phyloP scores from a whole-genome alignment of 2,329 filamentous ascomycete species.

The Tothia fuscella region DNA sequence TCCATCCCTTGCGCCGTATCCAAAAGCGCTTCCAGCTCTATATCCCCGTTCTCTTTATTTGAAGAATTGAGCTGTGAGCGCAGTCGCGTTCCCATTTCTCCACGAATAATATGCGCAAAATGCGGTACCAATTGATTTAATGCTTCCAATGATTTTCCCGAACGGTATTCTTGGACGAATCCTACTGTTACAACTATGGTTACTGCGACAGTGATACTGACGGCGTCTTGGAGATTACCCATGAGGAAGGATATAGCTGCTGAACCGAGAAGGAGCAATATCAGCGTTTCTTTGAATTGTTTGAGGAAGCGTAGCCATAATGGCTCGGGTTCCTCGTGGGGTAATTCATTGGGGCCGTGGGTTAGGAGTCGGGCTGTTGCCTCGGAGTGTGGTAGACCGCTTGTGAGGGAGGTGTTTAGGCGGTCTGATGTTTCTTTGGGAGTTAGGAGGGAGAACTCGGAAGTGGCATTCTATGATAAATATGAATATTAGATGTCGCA shows the following conservation, averaged over 20 bases:
- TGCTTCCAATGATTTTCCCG: slow-evolving; percentile 93
- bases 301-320: slow-evolving; percentile 91
- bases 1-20: slow-evolving; percentile 49
- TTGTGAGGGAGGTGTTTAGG: slow-evolving; percentile 68
- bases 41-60: slow-evolving; percentile 14
- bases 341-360: slow-evolving; percentile 86
- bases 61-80: slow-evolving; percentile 15
- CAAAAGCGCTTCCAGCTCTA: slow-evolving; percentile 37
- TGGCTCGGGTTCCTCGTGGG: slow-evolving; percentile 85
- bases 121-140: slow-evolving; percentile 89
- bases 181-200: slow-evolving; percentile 95
- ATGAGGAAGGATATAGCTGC: slow-evolving; percentile 80
- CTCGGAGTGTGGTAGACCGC: slow-evolving; percentile 71
- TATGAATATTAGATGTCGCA: background rate
- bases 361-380: slow-evolving; percentile 67
- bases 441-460: slow-evolving; percentile 53
- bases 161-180: slow-evolving; percentile 94
- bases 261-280: slow-evolving; percentile 80
- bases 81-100: slow-evolving; percentile 20
- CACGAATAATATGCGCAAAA: slow-evolving; percentile 84
- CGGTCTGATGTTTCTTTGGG: slow-evolving; percentile 64
- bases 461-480: slow-evolving; percentile 30
- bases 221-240: slow-evolving; percentile 85
- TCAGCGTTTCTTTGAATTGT: slow-evolving; percentile 93
- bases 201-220: slow-evolving; percentile 91